Evolutionary conservation across 2,329 filamentous ascomycete genomes (phyloP).

Genomic region (Triangularia setosa): DNA sequence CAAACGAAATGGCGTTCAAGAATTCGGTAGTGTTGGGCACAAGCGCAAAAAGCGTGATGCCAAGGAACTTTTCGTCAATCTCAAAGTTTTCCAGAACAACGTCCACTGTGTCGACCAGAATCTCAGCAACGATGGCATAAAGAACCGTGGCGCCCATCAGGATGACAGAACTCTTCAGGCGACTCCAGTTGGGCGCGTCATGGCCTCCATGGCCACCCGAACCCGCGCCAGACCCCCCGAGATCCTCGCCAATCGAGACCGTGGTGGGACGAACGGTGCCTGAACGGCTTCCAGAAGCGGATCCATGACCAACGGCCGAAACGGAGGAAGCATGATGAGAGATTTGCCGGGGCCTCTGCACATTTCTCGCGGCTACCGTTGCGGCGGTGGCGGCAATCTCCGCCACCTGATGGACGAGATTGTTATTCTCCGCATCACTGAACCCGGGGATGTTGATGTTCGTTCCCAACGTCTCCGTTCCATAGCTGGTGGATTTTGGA

Average conservation of each 20-base stretch:
- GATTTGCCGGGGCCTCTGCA: conserved; percentile 28
- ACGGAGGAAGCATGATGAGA: conserved; percentile 12
- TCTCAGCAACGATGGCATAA: conserved; percentile 96
- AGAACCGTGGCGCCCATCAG: conserved; percentile 83
- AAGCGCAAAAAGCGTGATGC: conserved; percentile 92
- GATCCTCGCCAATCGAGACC: conserved; percentile 46
- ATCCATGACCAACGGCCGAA: conserved; percentile 18
- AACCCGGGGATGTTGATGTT: conserved; percentile 62
- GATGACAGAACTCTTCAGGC: conserved; percentile 84
- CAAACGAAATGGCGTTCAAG: conserved; percentile 96
- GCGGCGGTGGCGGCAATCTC: conserved; percentile 93
- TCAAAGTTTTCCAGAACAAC: conserved; percentile 87
- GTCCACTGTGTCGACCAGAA: conserved; percentile 93
- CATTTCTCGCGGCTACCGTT: conserved; percentile 79
- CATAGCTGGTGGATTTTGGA: conserved; percentile 55
- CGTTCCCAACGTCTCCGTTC: conserved; percentile 37
- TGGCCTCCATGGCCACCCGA: conserved; percentile 67
- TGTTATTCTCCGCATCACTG: conserved; percentile 76
- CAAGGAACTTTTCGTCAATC: conserved; percentile 95
- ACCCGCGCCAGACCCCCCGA: conserved; percentile 38
- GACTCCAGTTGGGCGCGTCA: conserved; percentile 98
- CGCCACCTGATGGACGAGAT: conserved; percentile 78
- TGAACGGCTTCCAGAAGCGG: conserved; percentile 25
- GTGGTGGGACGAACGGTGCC: conserved; percentile 35
- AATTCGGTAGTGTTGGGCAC: conserved; percentile 99